Base-by-base conservation (phyloP, 495 filamentous ascomycete genomes). In the Trichoderma reesei region DNA sequence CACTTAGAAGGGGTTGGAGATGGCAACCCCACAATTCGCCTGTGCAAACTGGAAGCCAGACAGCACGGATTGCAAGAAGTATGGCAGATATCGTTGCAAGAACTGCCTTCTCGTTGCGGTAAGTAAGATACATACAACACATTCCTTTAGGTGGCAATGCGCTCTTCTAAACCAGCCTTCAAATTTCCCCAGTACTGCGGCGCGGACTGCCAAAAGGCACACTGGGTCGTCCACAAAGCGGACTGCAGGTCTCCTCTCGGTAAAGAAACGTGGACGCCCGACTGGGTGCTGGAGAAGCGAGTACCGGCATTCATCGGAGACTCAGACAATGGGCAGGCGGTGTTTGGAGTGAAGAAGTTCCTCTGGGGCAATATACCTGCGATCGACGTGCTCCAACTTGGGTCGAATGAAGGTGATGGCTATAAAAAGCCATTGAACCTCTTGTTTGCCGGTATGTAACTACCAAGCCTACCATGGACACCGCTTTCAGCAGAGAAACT, bases 361-460 rank as follows among this genome's bases (percentile, higher is more conserved):
- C 66, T 76, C 6, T 81, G 75, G 75, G 76, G 77, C 2, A 74
- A 78, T 59, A 62, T 76, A 1, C 75, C 77, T 46, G 77, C 81
- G 3, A 36, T 80, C 8, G 79, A 82, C 66, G 54, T 82, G 10
- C 67, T 82, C 2, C 64, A 72, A 3, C 65, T 81, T 1, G 63
- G 65, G 14, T n/a, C 56, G 1, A 82, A 82, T 68, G 80, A 82
- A 67, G 79, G 78, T 6, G 20, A 48, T 11, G 66, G 61, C 2
- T 74, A 75, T 65, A 18, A n/a, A 0, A 61, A 67, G 20, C 66
- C 74, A 39, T 18, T 81, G 2, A 56, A 66, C 16, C 59, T 81
- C 0, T 67, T 79, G 9, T 78, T 80, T 68, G 74, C 75, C 16
- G 60, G 60, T 62, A 44, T 18, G 39, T 44, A n/a, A n/a, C n/a